Evolutionary conservation across 2,329 filamentous ascomycete species (phyloP), one percentile per base, ranked within the genome.

Genomic region (Penicillium sp.): DNA sequence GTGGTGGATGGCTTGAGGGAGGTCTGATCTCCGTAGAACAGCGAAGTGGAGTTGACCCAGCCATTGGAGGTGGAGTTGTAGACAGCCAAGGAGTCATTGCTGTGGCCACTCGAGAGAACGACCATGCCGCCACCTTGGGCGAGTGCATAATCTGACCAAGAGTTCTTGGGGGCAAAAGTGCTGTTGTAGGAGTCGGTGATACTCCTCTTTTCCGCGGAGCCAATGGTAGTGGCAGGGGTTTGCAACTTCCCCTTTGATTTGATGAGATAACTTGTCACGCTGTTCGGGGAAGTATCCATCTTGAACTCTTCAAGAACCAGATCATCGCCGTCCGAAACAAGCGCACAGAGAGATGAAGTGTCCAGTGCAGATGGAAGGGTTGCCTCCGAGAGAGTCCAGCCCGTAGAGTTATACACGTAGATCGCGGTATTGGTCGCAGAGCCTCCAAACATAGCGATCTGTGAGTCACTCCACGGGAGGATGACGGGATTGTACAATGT

Each of bases 231-330:
- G 34, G 80, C 81, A 34, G 77, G 74, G n/a, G 69, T 63, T 34
- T 79, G 79, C 10, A 77, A 68, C 13, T 69, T 60, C 14, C 89
- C 89, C 39, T 80, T 78, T 10, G 81, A 80, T 58, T 85, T 83
- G 45, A 88, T 72, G 13, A 96, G 73, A 31, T 87, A 84, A 52
- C 89, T 85, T 31, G 83, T 84, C 42, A 96, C 89, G 6, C 78
- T 75, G 68, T 95, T 96, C 3, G 93, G 92, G 0, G 87, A 85
- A 9, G 81, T 79, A 13, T 82, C 82, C 75, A 92, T 83, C 68
- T 96, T 86, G 64, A 94, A 96, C 10, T 86, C 85, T 63, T 92
- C 86, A 16, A 97, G 77, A 38, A 87, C 85, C 68, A 90, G 92
- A 72, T 89, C 92, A 27, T 83, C 86, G 70, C 96, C 91, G 40